Evolutionary conservation across 805 yeast genomes (phyloP).

Genomic region (Candida krabiensis): DNA sequence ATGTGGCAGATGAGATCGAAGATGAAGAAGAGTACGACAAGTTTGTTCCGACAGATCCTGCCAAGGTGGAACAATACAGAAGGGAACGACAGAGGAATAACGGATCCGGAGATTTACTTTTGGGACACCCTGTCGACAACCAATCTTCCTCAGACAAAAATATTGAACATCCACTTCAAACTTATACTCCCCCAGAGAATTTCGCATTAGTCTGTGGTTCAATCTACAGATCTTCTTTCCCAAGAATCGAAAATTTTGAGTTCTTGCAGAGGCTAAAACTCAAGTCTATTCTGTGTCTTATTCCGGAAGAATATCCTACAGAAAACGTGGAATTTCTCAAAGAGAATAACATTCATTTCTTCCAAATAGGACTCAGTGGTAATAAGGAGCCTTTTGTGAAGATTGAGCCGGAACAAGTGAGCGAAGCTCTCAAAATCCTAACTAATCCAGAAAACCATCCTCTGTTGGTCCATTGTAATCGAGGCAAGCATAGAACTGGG

Average conservation of each 20-base stretch:
- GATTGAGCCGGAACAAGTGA: slow-evolving; percentile 61
- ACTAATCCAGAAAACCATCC: slow-evolving; percentile 89
- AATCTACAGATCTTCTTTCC: slow-evolving; percentile 88
- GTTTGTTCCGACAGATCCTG: slow-evolving; percentile 29
- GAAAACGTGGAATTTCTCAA: slow-evolving; percentile 67
- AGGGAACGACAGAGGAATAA: slow-evolving; percentile 3
- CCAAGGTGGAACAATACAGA: slow-evolving; percentile 19
- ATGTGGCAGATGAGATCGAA: slow-evolving; percentile 7
- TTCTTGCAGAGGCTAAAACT: slow-evolving; percentile 63
- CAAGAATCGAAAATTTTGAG: slow-evolving; percentile 76
- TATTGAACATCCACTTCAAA: slow-evolving; percentile 1
- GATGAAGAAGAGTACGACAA: slow-evolving; percentile 33
- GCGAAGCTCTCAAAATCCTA: slow-evolving; percentile 78
- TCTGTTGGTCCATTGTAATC: slow-evolving; percentile 86
- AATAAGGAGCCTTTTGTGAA: slow-evolving; percentile 94
- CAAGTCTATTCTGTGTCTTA: slow-evolving; percentile 76
- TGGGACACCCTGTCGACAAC: slow-evolving; percentile 2
- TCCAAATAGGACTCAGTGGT: slow-evolving; percentile 91
- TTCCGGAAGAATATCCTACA: slow-evolving; percentile 88
- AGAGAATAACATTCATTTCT: slow-evolving; percentile 62
- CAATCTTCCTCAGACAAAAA: slow-evolving; percentile 1
- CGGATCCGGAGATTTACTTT: slow-evolving; percentile 3
- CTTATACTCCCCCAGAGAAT: slow-evolving; percentile 78
- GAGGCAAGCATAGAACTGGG: slow-evolving; percentile 97
- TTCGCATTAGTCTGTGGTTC: slow-evolving; percentile 78